Evolutionary conservation across 129 eudicot genomes (phyloP).

Genomic region (Artemisia tridentata): DNA sequence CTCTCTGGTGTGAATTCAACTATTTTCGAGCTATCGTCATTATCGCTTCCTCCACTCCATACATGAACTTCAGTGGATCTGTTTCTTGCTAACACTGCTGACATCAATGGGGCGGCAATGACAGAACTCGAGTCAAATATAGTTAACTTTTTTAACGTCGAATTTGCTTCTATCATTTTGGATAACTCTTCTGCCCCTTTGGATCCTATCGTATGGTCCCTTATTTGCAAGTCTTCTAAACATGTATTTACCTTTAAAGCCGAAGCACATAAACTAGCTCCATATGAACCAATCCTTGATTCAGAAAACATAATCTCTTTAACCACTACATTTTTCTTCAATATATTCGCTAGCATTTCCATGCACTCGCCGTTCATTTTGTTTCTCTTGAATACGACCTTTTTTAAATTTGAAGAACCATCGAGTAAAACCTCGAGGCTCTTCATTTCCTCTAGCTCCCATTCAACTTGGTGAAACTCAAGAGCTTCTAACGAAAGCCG

Average conservation of each 20-base stretch:
- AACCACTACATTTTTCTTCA: conserved; percentile 49
- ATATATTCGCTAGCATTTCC: conserved; percentile 40
- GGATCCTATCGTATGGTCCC: conserved; percentile 87
- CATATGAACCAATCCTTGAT: conserved; percentile 70
- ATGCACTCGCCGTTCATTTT: conserved; percentile 48
- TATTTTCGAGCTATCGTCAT: conserved; percentile 47
- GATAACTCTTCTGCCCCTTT: conserved; percentile 91
- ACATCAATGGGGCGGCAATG: conserved; percentile 74
- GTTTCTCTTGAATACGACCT: conserved; percentile 50
- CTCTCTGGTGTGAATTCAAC: conserved; percentile 78
- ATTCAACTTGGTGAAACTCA: conserved; percentile 59
- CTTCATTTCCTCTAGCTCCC: conserved; percentile 53
- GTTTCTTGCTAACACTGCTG: conserved; percentile 85
- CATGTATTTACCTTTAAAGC: conserved; percentile 62
- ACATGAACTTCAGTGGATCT: conserved; percentile 74
- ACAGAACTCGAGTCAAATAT: conserved; percentile 64
- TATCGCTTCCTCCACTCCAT: conserved; percentile 54
- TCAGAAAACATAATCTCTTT: conserved; percentile 68
- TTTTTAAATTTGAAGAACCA: conserved; percentile 34
- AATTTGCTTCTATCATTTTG: conserved; percentile 79
- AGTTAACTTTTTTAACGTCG: conserved; percentile 60
- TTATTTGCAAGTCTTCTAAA: conserved; percentile 76
- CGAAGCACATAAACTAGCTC: conserved; percentile 65
- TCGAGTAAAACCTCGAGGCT: conserved; percentile 43
- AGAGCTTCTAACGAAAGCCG: conserved; percentile 38